A percentile compares a stretch with the other conserved stretches of the same genome.
Conservation (phyloP, 768 basidiomycete species). For the Lactarius evosmus region DNA sequence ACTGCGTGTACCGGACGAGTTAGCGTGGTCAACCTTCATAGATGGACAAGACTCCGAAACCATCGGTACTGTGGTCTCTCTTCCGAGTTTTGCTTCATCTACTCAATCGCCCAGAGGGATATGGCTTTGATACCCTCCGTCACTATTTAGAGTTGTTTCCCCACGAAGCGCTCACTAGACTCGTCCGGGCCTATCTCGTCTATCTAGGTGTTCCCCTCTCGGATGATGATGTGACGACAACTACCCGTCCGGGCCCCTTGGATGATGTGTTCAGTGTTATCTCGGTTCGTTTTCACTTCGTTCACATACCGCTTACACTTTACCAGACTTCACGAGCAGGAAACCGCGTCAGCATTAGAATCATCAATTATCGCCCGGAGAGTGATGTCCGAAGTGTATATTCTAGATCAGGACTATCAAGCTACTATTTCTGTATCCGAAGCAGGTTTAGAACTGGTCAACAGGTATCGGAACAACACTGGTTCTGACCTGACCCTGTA, state of each 20-base stretch:
- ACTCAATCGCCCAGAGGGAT: slow-evolving; percentile 46
- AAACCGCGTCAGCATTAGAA: slow-evolving; percentile 9
- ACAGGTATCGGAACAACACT: slow-evolving; percentile 50
- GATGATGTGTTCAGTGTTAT: slow-evolving; percentile 61
- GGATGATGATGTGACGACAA: slow-evolving; percentile 42
- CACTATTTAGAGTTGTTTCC: slow-evolving; percentile 69
- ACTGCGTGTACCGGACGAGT: slow-evolving; percentile 69
- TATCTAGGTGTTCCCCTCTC: slow-evolving; percentile 50
- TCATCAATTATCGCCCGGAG: slow-evolving; percentile 66
- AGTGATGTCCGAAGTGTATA: slow-evolving; percentile 62
- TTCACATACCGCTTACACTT: slow-evolving; percentile 1
- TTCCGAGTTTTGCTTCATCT: slow-evolving; percentile 10
- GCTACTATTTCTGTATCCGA: slow-evolving; percentile 71
- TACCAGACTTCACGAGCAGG: slow-evolving; percentile 6
- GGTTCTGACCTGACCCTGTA: slow-evolving; percentile 54
- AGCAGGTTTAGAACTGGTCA: slow-evolving; percentile 58
- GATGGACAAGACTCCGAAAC: slow-evolving; percentile 68
- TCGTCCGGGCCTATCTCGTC: slow-evolving; percentile 66
- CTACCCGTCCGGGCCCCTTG: slow-evolving; percentile 13
- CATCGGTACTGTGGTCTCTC: slow-evolving; percentile 48
- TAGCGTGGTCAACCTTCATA: slow-evolving; percentile 77
- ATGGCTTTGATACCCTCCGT: slow-evolving; percentile 53
- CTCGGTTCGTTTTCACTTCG: slow-evolving; percentile 46
- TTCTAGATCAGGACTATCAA: slow-evolving; percentile 67
- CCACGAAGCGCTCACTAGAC: slow-evolving; percentile 46